Conservation (phyloP, 2,329 filamentous ascomycete genomes). For the Sporothrix dimorphospora region DNA sequence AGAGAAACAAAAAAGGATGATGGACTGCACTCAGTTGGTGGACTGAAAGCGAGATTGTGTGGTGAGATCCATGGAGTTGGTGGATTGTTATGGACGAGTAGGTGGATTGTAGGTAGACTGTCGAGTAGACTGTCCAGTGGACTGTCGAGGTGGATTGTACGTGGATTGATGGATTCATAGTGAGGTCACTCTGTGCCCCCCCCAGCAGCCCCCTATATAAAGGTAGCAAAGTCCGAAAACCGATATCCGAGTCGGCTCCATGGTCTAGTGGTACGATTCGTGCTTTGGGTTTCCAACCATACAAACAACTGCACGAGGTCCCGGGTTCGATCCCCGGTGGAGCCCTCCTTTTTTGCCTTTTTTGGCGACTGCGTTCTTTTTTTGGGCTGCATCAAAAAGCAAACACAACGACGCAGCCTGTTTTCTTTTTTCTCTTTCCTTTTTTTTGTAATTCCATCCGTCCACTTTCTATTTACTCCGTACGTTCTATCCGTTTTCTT, state of each 20-base stretch:
- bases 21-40: too few species aligned
- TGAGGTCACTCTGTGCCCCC: too few species aligned
- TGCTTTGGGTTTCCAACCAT: constrained; percentile 33
- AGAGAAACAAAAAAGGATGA: too few species aligned
- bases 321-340: constrained; percentile 36
- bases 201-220: background rate
- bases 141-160: too few species aligned
- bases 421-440: background rate
- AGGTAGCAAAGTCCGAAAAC: background rate
- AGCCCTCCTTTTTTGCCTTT: constrained; percentile 31
- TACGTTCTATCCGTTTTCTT: background rate
- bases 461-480: background rate
- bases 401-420: too few species aligned
- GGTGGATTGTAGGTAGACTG: too few species aligned
- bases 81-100: too few species aligned
- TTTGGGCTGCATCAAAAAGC: too few species aligned
- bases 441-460: background rate
- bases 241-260: constrained; percentile 24
- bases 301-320: constrained; percentile 35
- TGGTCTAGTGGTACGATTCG: constrained; percentile 36
- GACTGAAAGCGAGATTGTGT: too few species aligned
- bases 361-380: background rate
- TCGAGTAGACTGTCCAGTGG: too few species aligned
- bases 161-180: too few species aligned
- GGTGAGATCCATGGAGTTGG: too few species aligned